Evolutionary conservation across 176 grass and related monocot genomes (phyloP).

Genomic region (Saccharum officinarum): DNA sequence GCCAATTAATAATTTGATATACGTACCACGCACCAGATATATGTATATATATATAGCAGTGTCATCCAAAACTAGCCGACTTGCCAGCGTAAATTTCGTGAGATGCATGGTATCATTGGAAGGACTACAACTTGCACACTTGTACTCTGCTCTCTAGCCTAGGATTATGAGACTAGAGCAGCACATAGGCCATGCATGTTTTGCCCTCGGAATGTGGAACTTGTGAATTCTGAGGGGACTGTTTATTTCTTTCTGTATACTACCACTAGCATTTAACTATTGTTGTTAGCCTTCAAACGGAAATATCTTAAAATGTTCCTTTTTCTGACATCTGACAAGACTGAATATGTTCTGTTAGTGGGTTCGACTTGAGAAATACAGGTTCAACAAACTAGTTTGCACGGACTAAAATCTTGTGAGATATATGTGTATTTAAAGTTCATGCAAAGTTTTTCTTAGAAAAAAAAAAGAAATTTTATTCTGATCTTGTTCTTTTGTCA

Average conservation of each 20-base stretch:
- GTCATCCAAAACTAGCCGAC: constrained; percentile 26
- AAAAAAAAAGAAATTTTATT: no score
- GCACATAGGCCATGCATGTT: constrained; percentile 21
- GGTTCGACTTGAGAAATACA: no score
- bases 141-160: constrained; percentile 32
- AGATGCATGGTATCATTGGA: not conserved
- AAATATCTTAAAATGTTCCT: constrained; percentile 10
- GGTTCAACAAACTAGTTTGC: no score
- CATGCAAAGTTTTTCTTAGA: no score
- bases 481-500: no score
- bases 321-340: not conserved
- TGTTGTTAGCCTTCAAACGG: not conserved
- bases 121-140: not conserved
- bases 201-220: not conserved
- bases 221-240: constrained; percentile 10
- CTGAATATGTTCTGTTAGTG: not conserved
- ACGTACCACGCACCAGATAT: not conserved
- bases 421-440: no score
- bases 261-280: constrained; percentile 15
- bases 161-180: not conserved
- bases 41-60: constrained; percentile 21
- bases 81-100: constrained; percentile 1
- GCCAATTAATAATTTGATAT: not conserved
- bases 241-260: constrained; percentile 24
- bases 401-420: no score